Evolutionary conservation across 192 early-diverging fungal genomes (phyloP), one percentile per base, ranked within the genome.

Genomic region (Coemansia asiatica): DNA sequence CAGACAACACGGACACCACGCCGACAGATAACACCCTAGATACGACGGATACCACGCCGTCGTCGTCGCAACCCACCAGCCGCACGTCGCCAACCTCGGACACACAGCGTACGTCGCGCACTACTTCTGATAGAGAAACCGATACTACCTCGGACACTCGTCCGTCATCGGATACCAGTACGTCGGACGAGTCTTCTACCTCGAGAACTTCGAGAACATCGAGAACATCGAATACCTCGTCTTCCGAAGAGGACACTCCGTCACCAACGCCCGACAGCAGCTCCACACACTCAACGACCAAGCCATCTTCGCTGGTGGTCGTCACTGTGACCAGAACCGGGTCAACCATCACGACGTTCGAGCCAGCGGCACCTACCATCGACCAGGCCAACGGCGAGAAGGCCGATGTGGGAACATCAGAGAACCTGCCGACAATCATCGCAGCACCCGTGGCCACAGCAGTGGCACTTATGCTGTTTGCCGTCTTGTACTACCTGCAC

Each of bases 361-460:
- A 71, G 40, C 67, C 60, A 21, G 61, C 63, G 9, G 46, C 68
- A 22, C 74, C 74, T 1, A 74, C 72, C 28, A 79, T 79, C 58
- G 76, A 79, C 55, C 61, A 71, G 60, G 60, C 64, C 23, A 61
- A 81, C 61, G 78, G 74, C 33, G 69, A 72, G 56, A 81, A 81
- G 74, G 78, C 76, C 7, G 66, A 81, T 35, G 72, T 75, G 2
- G 74, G 74, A 4, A 22, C 65, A 15, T 71, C 73, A n/a, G 56
- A 61, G 28, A 81, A 81, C 56, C 68, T 69, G 2, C 70, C 72
- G 23, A 72, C 78, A 0, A 64, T 75, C 38, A 81, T 81, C 51
- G 74, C 68, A 5, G 78, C 78, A 22, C 60, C 78, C 10, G 26
- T 26, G 15, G 72, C 68, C 23, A 75, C 72, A 1, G 73, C 73